A percentile compares a stretch with the other conserved stretches of the same genome.
These are phyloP conservation scores for Saccharomyces paradoxus DNA, from an alignment of 805 yeast species.

Conservation along the genomic window DNA sequence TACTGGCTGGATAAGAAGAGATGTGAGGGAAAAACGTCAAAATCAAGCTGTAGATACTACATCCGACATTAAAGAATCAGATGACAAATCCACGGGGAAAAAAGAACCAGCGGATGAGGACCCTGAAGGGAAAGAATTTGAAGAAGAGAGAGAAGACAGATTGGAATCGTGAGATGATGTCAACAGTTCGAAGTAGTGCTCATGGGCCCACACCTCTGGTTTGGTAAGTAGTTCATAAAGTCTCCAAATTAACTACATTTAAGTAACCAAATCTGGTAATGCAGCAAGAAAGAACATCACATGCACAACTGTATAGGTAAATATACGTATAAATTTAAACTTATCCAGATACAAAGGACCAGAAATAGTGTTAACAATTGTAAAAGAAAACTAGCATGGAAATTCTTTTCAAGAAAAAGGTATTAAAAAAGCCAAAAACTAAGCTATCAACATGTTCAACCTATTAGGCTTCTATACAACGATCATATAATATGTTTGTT, in stretches of 20 bases:
- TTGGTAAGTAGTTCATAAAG: not conserved
- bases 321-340: not conserved
- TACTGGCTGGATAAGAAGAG: conserved; percentile 24
- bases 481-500: too few relatives aligned
- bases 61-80: not conserved
- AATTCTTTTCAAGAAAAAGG: too few relatives aligned
- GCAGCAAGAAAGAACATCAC: not conserved
- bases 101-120: conserved; percentile 2
- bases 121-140: not conserved
- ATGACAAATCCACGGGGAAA: not conserved
- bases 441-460: too few relatives aligned
- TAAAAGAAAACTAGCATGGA: not conserved
- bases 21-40: conserved; percentile 6
- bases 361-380: not conserved
- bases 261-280: not conserved
- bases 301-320: not conserved
- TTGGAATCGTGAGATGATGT: not conserved
- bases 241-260: not conserved
- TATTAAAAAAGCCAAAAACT: too few relatives aligned
- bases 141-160: not conserved
- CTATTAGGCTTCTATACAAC: too few relatives aligned
- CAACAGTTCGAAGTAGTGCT: not conserved
- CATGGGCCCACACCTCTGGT: not conserved
- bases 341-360: not conserved
- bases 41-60: not conserved